Evolutionary conservation across 148 eudicot species (phyloP).

Genomic region (Drosera capensis): DNA sequence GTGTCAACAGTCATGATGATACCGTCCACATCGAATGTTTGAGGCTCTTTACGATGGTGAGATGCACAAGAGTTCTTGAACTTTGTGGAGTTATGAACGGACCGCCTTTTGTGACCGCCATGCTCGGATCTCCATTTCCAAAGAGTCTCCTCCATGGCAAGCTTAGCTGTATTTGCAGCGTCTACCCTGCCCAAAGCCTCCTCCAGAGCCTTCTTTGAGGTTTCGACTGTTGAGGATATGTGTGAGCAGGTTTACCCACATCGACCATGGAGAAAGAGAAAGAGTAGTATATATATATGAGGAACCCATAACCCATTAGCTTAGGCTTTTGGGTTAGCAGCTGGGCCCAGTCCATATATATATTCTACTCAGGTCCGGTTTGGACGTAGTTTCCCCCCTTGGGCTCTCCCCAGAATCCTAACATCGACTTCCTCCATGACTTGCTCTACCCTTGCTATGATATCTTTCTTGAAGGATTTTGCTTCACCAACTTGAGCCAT

Average conservation of each 20-base stretch:
- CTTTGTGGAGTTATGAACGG: constrained; percentile 43
- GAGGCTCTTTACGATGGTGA: constrained; percentile 24
- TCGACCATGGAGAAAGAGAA: too few species aligned
- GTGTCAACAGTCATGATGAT: constrained; percentile 18
- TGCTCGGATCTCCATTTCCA: constrained; percentile 83
- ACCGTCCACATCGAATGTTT: constrained; percentile 44
- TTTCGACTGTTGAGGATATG: too few species aligned
- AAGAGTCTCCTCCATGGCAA: constrained; percentile 80
- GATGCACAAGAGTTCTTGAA: constrained; percentile 55
- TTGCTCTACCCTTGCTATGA: constrained; percentile 59
- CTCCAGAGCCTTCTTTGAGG: constrained; percentile 55
- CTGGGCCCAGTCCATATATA: too few species aligned
- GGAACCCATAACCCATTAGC: too few species aligned
- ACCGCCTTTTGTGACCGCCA: constrained; percentile 55
- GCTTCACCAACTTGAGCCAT: constrained; percentile 53
- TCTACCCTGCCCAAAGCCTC: constrained; percentile 68
- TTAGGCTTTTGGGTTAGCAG: too few species aligned
- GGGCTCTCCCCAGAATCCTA: too few species aligned
- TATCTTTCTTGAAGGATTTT: constrained; percentile 34
- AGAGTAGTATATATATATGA: too few species aligned
- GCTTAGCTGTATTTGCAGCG: constrained; percentile 48
- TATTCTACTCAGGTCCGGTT: too few species aligned
- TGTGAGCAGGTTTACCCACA: too few species aligned
- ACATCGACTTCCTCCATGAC: constrained; percentile 81
- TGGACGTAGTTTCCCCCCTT: too few species aligned